Base-by-base conservation (phyloP, 2,329 filamentous ascomycete species). In the Calycina marina region DNA sequence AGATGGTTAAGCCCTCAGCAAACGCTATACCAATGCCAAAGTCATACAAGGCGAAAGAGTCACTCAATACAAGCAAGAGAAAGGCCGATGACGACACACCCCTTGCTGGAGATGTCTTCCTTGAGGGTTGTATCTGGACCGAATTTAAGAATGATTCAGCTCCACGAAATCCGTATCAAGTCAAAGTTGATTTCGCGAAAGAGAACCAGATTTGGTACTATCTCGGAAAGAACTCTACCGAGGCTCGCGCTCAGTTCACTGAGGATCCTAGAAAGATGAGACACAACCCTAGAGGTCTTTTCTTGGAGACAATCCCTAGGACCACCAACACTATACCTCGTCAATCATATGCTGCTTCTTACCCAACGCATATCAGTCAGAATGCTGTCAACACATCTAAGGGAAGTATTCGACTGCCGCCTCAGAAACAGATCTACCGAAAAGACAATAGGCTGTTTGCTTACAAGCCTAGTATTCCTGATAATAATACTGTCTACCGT, bases 191-290 rank as follows among this genome's bases (percentile, higher is more conserved):
- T 48, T 55, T 93, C 6, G 57, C 57, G 39, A 81, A 79, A 51
- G 65, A 75, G 11, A 70, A 88, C 39, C 77, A 82, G 51, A 55
- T 93, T 12, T 96, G 86, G 83, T 71, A 84, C 58, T 96, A 94
- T 53, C 66, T 98, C 38, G 83, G 83, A 18, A 73, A 73, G 52
- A 71, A 69, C 13, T 96, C 88, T 14, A 94, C 88, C 5, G 88
- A 96, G 50, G 80, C 84, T 33, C 85, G 77, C 54, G 77, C 85
- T 15, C 84, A 92, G 53, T 98, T 90, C 57, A 93, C 86, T 4
- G 81, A 90, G 47, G 75, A 93, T 56, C 71, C 68, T 26, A 41
- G 49, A 6, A 63, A 56, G 9, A 64, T 57, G n/a, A 60, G 60
- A 28, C 67, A 83, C 54, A 82, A 83, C 38, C 59, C 65, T 2